A percentile compares a stretch with the other conserved stretches of the same genome.
Evolutionary conservation across 768 basidiomycete genomes (phyloP).

Genomic region (Agrocybe praecox): DNA sequence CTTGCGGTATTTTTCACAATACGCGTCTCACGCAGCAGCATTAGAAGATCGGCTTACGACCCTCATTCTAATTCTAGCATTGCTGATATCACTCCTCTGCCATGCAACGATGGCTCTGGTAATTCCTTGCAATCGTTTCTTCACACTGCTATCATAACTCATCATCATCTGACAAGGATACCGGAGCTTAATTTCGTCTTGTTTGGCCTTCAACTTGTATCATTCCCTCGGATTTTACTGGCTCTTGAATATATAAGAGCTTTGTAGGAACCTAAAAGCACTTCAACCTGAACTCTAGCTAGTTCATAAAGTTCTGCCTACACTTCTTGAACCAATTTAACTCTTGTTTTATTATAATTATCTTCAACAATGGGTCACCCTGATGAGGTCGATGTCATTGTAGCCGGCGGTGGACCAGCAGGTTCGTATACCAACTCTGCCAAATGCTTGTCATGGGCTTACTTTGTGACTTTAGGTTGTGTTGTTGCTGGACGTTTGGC

Average conservation of each 20-base stretch:
- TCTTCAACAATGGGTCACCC: conserved; percentile 50
- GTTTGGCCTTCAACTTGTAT: conserved; percentile 6
- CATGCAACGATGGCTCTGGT: conserved; percentile 8
- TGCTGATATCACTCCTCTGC: conserved; percentile 11
- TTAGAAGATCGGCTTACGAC: conserved; percentile 10
- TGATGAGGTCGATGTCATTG: conserved; percentile 74
- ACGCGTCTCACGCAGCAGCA: conserved; percentile 16
- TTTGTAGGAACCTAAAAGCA: not conserved
- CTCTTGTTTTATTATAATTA: not conserved
- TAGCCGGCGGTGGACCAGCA: conserved; percentile 70
- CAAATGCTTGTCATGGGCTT: not conserved
- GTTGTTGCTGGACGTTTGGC: conserved; percentile 72
- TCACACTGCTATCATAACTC: conserved; percentile 22
- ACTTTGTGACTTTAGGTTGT: conserved; percentile 41
- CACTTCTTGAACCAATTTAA: conserved; percentile 4
- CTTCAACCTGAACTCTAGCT: conserved; percentile 11
- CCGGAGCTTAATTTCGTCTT: conserved; percentile 10
- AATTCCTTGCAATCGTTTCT: conserved; percentile 12
- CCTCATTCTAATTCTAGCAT: conserved; percentile 18
- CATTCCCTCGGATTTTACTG: conserved; percentile 19
- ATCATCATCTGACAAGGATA: conserved; percentile 23
- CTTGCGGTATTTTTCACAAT: conserved; percentile 7
- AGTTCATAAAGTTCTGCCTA: conserved; percentile 6
- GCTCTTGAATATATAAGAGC: conserved; percentile 16
- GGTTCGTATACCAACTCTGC: conserved; percentile 29